Conservation (phyloP, 495 filamentous ascomycete genomes). For the Margaritispora aquatica region DNA sequence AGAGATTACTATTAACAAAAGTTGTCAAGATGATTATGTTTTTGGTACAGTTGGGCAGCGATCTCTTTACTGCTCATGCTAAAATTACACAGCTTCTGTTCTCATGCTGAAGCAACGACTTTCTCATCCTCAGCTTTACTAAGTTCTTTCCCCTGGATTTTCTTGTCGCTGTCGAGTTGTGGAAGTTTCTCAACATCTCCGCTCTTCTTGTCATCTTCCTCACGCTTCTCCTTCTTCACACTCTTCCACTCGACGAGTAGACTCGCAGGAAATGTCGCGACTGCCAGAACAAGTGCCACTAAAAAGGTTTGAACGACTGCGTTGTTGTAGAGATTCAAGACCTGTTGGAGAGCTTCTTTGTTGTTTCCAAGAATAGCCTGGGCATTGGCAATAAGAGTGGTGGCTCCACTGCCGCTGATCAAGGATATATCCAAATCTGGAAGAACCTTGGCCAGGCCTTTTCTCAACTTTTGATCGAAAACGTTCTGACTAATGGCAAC, state of each 20-base stretch:
- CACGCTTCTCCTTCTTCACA: neutral
- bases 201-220: neutral
- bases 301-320: neutral
- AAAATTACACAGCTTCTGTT: too few relatives aligned
- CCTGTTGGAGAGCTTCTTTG: neutral
- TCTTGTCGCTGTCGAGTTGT: too few relatives aligned
- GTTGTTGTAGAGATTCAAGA: neutral
- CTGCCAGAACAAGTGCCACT: neutral
- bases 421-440: too few relatives aligned
- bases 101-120: too few relatives aligned
- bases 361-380: neutral
- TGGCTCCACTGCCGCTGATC: neutral
- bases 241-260: neutral
- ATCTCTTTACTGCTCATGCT: too few relatives aligned
- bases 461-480: constrained; percentile 43
- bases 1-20: too few relatives aligned
- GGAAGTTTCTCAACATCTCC: too few relatives aligned
- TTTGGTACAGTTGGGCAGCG: too few relatives aligned
- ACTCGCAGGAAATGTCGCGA: neutral
- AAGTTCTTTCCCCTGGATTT: too few relatives aligned
- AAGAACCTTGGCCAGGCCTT: neutral
- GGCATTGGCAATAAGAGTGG: neutral
- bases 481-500: constrained; percentile 53
- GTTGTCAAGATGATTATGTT: too few relatives aligned
- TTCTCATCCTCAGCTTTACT: too few relatives aligned